Conservation (phyloP, 805 yeast genomes). For the Debaryomyces castellii region DNA sequence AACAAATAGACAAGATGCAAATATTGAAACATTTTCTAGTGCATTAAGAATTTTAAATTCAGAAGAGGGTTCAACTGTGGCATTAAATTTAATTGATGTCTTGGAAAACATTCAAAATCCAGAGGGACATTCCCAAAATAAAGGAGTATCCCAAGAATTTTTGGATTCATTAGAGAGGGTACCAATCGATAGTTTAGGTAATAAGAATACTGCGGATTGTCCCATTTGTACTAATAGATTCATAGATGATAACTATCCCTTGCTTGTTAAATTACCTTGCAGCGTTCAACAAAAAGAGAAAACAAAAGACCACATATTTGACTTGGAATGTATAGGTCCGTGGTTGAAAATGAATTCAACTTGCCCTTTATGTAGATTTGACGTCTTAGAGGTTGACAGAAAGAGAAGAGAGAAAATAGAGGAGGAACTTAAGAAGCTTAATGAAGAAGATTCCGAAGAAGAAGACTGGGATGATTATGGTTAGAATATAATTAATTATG, state of each 20-base stretch:
- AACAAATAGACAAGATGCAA: slow-evolving; percentile 1
- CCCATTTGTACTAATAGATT: slow-evolving; percentile 81
- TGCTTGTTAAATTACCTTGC: slow-evolving; percentile 77
- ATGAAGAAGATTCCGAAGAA: slow-evolving; percentile 50
- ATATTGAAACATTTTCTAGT: slow-evolving; percentile 24
- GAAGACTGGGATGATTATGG: slow-evolving; percentile 85
- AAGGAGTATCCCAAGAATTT: slow-evolving; percentile 66
- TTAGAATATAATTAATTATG: slow-evolving; percentile 19
- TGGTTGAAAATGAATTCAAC: slow-evolving; percentile 77
- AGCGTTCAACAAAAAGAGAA: slow-evolving; percentile 26
- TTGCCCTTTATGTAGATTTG: slow-evolving; percentile 85
- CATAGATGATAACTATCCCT: slow-evolving; percentile 70
- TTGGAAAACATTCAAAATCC: slow-evolving; percentile 17
- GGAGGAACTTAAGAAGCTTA: slow-evolving; percentile 30
- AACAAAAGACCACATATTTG: slow-evolving; percentile 64
- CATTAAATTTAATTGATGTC: slow-evolving; percentile 24
- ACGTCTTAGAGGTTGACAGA: slow-evolving; percentile 47
- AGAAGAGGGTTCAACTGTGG: slow-evolving; percentile 31
- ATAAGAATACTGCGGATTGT: slow-evolving; percentile 61
- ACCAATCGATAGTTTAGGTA: slow-evolving; percentile 27
- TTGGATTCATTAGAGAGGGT: slow-evolving; percentile 79
- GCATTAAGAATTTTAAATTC: slow-evolving; percentile 30
- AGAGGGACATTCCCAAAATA: slow-evolving; percentile 1
- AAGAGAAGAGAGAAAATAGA: slow-evolving; percentile 30
- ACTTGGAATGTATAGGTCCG: slow-evolving; percentile 85